Conservation (phyloP, 2,329 filamentous ascomycete genomes). For the Fusarium domesticum region DNA sequence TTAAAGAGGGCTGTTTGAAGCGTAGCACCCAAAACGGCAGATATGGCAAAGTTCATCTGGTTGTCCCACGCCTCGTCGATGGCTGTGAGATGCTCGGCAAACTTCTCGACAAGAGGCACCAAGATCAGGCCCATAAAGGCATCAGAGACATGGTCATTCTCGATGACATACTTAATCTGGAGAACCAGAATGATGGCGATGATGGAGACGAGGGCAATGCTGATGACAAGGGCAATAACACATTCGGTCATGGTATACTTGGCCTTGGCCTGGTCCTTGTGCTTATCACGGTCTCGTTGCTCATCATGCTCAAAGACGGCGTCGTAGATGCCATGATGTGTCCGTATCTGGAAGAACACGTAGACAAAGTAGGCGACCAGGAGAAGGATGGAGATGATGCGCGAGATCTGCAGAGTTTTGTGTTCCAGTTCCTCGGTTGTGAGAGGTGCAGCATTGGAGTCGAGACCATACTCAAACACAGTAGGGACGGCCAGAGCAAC, state of each 20-base stretch:
- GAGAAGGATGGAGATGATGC: conserved; percentile 67
- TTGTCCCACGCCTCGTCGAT: conserved; percentile 82
- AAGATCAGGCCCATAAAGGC: conserved; percentile 69
- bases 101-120: conserved; percentile 79
- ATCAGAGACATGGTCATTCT: conserved; percentile 45
- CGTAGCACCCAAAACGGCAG: conserved; percentile 81
- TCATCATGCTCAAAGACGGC: conserved; percentile 71
- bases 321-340: conserved; percentile 74
- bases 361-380: conserved; percentile 66
- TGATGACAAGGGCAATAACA: conserved; percentile 59
- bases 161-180: conserved; percentile 62
- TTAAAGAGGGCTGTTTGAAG: conserved; percentile 90
- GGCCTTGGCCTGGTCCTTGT: conserved; percentile 56
- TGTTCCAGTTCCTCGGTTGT: conserved; percentile 40
- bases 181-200: conserved; percentile 72
- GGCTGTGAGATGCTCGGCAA: conserved; percentile 79
- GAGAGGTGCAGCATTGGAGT: conserved; percentile 20
- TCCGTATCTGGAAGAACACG: conserved; percentile 70
- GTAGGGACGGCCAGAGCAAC: conserved; percentile 45
- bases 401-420: conserved; percentile 64
- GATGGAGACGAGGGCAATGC: conserved; percentile 67
- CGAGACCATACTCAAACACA: conserved; percentile 53
- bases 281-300: conserved; percentile 59
- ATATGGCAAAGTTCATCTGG: conserved; percentile 80
- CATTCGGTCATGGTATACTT: conserved; percentile 76